A percentile compares a stretch with the other conserved stretches of the same genome.
phyloP scores from a whole-genome alignment of 2,329 filamentous ascomycete genomes.

The Arachnopeziza araneosa region DNA sequence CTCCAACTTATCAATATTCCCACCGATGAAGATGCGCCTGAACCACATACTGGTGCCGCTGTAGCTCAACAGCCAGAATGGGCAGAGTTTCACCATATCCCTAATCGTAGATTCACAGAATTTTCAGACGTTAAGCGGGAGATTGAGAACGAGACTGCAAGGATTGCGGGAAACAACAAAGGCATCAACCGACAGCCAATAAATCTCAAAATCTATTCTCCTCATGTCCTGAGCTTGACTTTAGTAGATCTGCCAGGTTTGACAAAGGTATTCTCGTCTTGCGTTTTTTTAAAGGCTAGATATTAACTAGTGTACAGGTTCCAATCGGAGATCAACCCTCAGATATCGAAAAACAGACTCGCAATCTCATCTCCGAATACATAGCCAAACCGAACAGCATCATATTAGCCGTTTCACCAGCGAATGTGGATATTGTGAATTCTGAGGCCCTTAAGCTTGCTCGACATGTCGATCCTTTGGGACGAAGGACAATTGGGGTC shows the following conservation, averaged over 20 bases:
- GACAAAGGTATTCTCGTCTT: constrained; percentile 65
- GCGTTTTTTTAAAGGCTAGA: not conserved
- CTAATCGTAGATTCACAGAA: constrained; percentile 81
- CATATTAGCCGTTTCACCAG: constrained; percentile 90
- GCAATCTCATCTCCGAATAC: constrained; percentile 94
- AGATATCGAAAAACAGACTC: constrained; percentile 98
- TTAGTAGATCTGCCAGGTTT: constrained; percentile 92
- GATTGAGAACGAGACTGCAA: constrained; percentile 92
- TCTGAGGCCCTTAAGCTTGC: constrained; percentile 96
- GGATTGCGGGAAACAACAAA: constrained; percentile 95
- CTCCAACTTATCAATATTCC: constrained; percentile 97
- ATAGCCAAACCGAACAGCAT: constrained; percentile 99
- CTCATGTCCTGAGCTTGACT: constrained; percentile 92
- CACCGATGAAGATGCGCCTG: constrained; percentile 60
- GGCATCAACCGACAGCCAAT: constrained; percentile 97
- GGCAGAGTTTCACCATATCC: constrained; percentile 96
- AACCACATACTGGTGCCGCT: constrained; percentile 72
- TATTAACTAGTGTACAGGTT: constrained; percentile 47
- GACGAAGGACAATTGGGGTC: constrained; percentile 91
- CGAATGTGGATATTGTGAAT: constrained; percentile 97
- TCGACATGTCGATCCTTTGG: constrained; percentile 91
- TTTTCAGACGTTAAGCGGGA: constrained; percentile 92
- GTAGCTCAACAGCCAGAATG: constrained; percentile 65
- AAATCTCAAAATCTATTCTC: constrained; percentile 97
- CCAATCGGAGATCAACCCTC: constrained; percentile 96